Base-by-base conservation (phyloP, 768 basidiomycete genomes). In the Phaffia tasmanica region DNA sequence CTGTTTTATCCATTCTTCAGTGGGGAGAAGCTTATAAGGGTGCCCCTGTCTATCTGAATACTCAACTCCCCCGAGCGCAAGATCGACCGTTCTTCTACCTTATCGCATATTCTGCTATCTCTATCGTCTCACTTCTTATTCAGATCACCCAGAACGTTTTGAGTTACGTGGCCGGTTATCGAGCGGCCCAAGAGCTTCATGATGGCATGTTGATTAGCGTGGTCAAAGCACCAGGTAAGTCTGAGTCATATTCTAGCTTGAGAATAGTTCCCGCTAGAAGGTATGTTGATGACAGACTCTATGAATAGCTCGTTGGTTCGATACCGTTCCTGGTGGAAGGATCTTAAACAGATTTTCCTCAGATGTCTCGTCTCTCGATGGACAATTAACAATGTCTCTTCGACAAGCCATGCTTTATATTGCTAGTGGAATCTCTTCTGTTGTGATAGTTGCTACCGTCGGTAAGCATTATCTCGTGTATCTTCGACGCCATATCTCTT, bases 311-410 rank as follows among this genome's bases (percentile, higher is more conserved):
- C 82, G 85, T 1, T 86, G 86, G 74, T 87, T 86, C 75, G 86
- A 87, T 71, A 78, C 81, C 49, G 87, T 85, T 3, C 86, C 86
- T 1, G 83, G 86, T 49, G 88, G 88, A 14, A 79, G 86, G 9
- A 86, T 90, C 70, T 79, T 87, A 49, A 89, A 89, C 72, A 82
- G 89, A 21, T 87, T 90, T 72, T 86, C 85, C 0, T 89, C 90
- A 79, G 87, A 89, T 71, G 85, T 89, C 72, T 84, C 84, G 61
- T 84, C 84, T 6, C 83, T 89, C 53, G 88, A 90, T 72, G 80
- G 81, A 7, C 79, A 81, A 0, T 78, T 87, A 0, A 81, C 84
- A 70, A 76, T 75, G 61, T 85, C 84, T 7, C 82, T 81, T 5
- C 76, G 83, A 48, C 76, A 75, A 9, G 85, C 83, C 57, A 73